A percentile compares a stretch with the other conserved stretches of the same genome.
Conservation (phyloP, 495 filamentous ascomycete genomes). For the Glutinoglossum americanum region DNA sequence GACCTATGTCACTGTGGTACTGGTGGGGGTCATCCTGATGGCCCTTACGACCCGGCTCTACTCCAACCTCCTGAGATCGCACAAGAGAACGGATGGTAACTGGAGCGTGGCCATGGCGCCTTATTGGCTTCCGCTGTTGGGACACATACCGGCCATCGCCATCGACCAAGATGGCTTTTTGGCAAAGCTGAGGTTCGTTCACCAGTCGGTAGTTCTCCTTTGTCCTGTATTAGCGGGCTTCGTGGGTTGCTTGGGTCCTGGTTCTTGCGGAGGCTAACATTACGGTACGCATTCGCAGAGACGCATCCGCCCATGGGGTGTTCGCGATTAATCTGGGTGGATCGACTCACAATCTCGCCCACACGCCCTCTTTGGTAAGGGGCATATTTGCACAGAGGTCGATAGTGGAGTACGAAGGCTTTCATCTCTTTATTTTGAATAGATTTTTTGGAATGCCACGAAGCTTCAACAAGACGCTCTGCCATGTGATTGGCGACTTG, state of each 20-base stretch:
- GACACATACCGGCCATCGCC: conserved; percentile 28
- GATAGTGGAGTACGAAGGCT: conserved; percentile 13
- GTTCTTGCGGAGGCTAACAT: too few relatives aligned
- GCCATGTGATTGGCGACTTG: conserved; percentile 16
- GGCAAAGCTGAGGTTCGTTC: conserved; percentile 17
- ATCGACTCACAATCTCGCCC: conserved; percentile 26
- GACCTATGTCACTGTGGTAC: too few relatives aligned
- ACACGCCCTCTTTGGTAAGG: conserved; percentile 27
- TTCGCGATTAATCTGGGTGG: conserved; percentile 31
- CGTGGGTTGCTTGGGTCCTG: too few relatives aligned
- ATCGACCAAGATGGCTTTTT: conserved; percentile 24
- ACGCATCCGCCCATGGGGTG: conserved; percentile 21
- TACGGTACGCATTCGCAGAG: conserved; percentile 11
- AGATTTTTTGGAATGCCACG: conserved; percentile 29
- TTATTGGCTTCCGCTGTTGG: conserved; percentile 37
- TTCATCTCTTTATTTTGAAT: conserved; percentile 21
- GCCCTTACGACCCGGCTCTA: conserved; percentile 10
- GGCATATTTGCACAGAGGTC: conserved; percentile 20
- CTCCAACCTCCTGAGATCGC: not conserved
- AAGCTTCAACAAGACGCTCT: conserved; percentile 15
- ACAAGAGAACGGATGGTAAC: conserved; percentile 3
- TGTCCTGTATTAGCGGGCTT: too few relatives aligned
- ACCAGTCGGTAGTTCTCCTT: too few relatives aligned
- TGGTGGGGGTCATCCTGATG: conserved; percentile 5
- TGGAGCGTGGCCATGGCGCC: conserved; percentile 23